phyloP scores from a whole-genome alignment of 306 rosid species.

The Cucumis melo region DNA sequence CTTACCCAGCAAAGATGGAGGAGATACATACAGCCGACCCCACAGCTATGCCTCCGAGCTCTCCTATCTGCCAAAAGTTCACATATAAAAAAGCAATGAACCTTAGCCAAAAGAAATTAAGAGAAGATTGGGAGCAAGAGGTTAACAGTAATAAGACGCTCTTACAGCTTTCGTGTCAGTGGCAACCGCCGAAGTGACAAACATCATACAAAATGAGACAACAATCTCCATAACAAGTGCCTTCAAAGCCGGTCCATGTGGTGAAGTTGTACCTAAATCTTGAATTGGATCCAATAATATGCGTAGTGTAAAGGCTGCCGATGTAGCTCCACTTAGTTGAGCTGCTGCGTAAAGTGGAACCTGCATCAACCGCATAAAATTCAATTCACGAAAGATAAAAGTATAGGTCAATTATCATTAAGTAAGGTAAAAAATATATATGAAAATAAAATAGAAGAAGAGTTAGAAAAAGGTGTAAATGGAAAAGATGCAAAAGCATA shows the following conservation, averaged over 20 bases:
- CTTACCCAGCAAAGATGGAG: constrained; percentile 79
- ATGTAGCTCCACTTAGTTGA: constrained; percentile 57
- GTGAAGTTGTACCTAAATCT: constrained; percentile 46
- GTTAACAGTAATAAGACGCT: not conserved
- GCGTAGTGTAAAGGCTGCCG: constrained; percentile 50
- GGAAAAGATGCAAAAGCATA: not conserved
- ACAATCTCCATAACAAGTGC: constrained; percentile 60
- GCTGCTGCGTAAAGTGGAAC: constrained; percentile 65
- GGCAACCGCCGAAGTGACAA: constrained; percentile 56
- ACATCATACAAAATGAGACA: constrained; percentile 58
- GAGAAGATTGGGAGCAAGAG: not conserved
- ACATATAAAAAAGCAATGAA: too few species aligned
- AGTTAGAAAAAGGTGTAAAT: not conserved
- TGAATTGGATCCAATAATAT: constrained; percentile 32
- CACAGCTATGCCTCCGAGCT: constrained; percentile 67
- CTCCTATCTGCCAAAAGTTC: constrained; percentile 31
- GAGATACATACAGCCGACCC: constrained; percentile 68
- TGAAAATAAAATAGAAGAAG: not conserved
- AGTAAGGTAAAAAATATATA: too few species aligned
- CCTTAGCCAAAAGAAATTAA: not conserved
- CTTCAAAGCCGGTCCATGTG: constrained; percentile 38
- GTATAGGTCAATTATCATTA: too few species aligned
- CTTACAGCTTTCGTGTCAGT: constrained; percentile 66
- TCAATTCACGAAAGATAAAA: not conserved
- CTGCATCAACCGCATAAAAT: constrained; percentile 13